These are phyloP conservation scores for Collybia mongolica DNA, from an alignment of 768 basidiomycete genomes.

Conservation along the genomic window DNA sequence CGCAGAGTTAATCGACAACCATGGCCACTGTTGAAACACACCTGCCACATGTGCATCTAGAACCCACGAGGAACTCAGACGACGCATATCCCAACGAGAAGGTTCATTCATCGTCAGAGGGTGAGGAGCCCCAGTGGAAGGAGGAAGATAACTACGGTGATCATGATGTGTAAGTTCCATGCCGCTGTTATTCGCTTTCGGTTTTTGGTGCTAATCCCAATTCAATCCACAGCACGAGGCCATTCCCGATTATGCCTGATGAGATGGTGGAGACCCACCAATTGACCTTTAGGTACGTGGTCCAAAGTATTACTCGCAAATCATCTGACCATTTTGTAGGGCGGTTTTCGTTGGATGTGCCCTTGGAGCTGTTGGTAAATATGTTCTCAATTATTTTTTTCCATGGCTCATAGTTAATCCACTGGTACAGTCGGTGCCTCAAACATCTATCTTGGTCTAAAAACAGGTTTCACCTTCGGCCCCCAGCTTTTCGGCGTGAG, in stretches of 20 bases:
- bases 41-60: slow-evolving; percentile 1
- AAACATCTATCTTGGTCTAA: slow-evolving; percentile 67
- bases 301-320: neutral
- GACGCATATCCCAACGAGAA: slow-evolving; percentile 25
- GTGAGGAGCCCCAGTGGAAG: slow-evolving; percentile 8
- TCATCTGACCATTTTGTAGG: slow-evolving; percentile 16
- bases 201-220: neutral
- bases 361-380: slow-evolving; percentile 45
- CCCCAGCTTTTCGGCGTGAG: slow-evolving; percentile 58
- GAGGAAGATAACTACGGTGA: slow-evolving; percentile 26
- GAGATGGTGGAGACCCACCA: slow-evolving; percentile 48
- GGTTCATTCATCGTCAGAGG: slow-evolving; percentile 16
- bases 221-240: slow-evolving; percentile 30
- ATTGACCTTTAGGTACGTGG: slow-evolving; percentile 42
- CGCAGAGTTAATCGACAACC: neutral
- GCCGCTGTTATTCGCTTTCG: neutral
- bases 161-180: slow-evolving; percentile 35
- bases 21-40: slow-evolving; percentile 8
- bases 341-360: slow-evolving; percentile 48
- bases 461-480: slow-evolving; percentile 69
- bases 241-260: slow-evolving; percentile 54
- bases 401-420: neutral
- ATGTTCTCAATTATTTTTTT: neutral
- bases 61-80: slow-evolving; percentile 1
- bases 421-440: slow-evolving; percentile 45